A percentile compares a stretch with the other conserved stretches of the same genome.
phyloP scores from a whole-genome alignment of 257 asterid species.

The Jaltomata sinuosa region DNA sequence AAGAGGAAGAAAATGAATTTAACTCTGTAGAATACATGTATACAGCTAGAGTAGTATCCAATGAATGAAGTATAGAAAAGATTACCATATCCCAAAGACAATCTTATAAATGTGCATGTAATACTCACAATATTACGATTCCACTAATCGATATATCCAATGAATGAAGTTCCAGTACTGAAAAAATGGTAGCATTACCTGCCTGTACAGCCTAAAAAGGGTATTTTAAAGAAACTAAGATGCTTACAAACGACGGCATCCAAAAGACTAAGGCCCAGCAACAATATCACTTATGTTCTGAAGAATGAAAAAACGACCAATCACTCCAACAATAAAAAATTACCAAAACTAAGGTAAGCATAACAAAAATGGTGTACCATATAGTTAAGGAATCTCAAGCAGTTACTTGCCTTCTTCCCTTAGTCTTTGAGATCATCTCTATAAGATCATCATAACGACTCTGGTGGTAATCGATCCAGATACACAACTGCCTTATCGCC shows the following conservation, averaged over 20 bases:
- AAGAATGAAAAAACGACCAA: neutral
- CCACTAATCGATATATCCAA: neutral
- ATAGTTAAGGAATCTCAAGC: constrained; percentile 15
- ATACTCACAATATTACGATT: neutral
- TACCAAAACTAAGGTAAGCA: neutral
- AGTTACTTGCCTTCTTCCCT: constrained; percentile 35
- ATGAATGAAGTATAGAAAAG: neutral
- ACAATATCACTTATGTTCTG: neutral
- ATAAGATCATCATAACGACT: constrained; percentile 52
- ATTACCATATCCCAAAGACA: neutral
- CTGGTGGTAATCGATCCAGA: constrained; percentile 73
- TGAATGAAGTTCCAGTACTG: constrained; percentile 5
- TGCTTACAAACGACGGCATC: constrained; percentile 8
- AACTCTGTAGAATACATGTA: neutral
- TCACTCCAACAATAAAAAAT: neutral
- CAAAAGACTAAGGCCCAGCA: neutral
- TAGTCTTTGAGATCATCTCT: constrained; percentile 38
- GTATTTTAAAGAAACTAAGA: constrained; percentile 1
- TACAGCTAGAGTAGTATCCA: neutral
- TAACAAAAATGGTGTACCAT: neutral
- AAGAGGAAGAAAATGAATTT: neutral
- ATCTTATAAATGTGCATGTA: neutral
- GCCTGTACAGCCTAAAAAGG: constrained; percentile 24
- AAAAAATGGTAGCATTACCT: constrained; percentile 7
- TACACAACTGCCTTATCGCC: constrained; percentile 72